Conservation (phyloP, 1,139 yeast species). For the Ogataea hybrid region DNA sequence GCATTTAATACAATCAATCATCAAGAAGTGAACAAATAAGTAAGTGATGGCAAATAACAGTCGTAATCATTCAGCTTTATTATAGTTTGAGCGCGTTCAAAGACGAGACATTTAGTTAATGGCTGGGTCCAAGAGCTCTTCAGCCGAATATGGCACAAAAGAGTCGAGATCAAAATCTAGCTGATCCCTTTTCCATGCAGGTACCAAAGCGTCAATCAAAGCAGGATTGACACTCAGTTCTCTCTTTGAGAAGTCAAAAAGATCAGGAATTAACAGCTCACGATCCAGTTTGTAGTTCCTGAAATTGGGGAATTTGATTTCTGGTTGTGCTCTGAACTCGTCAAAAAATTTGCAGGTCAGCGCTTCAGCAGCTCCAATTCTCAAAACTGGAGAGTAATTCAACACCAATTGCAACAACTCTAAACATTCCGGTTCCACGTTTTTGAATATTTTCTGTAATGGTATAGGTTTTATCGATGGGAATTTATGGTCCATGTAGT, state of each 20-base stretch:
- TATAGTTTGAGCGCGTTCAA: not conserved
- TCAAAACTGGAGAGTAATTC: constrained; percentile 72
- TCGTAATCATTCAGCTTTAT: constrained; percentile 7
- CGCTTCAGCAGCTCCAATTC: constrained; percentile 69
- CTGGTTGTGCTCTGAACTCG: constrained; percentile 58
- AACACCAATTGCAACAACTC: constrained; percentile 58
- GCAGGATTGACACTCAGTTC: constrained; percentile 30
- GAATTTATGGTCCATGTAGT: constrained; percentile 95
- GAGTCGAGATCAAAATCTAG: constrained; percentile 21
- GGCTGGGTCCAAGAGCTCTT: constrained; percentile 29
- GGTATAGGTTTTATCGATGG: constrained; percentile 97
- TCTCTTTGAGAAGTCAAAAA: constrained; percentile 29
- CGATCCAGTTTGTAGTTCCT: constrained; percentile 24
- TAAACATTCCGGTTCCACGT: constrained; percentile 57
- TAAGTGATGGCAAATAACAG: constrained; percentile 2
- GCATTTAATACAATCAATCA: constrained; percentile 4
- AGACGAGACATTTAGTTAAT: constrained; percentile 12
- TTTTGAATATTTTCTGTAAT: constrained; percentile 75
- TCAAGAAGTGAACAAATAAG: constrained; percentile 4
- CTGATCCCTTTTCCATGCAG: constrained; percentile 28
- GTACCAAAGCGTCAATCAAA: constrained; percentile 25
- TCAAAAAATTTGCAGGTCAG: constrained; percentile 73
- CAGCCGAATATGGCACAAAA: constrained; percentile 27
- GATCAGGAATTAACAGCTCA: constrained; percentile 27
- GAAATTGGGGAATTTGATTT: constrained; percentile 27